Conservation (phyloP, 2,329 filamentous ascomycete genomes). For the Aspergillus proliferans region DNA sequence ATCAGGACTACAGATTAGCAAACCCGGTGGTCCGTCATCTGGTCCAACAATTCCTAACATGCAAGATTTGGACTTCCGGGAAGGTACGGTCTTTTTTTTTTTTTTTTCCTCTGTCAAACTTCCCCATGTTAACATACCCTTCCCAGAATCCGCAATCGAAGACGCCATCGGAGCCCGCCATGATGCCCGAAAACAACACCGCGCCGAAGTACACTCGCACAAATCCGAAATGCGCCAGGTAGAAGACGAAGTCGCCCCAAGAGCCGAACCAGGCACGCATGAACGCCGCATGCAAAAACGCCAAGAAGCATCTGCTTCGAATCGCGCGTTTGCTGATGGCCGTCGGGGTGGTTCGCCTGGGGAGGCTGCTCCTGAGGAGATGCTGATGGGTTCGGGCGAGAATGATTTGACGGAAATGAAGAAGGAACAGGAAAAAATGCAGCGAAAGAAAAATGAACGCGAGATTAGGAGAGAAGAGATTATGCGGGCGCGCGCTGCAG, state of each 20-base stretch:
- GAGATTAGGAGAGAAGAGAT: constrained; percentile 79
- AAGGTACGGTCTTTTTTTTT: neutral
- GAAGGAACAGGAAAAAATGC: constrained; percentile 56
- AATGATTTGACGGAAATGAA: constrained; percentile 58
- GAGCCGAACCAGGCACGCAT: constrained; percentile 73
- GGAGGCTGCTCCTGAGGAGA: constrained; percentile 62
- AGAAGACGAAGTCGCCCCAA: constrained; percentile 70
- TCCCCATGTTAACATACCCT: neutral
- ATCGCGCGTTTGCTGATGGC: constrained; percentile 62
- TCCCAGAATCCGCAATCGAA: constrained; percentile 24
- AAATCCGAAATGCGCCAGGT: constrained; percentile 27
- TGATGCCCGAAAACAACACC: constrained; percentile 27
- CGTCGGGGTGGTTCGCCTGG: constrained; percentile 55
- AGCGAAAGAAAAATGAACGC: constrained; percentile 73
- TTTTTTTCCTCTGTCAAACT: neutral
- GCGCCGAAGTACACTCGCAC: constrained; percentile 49
- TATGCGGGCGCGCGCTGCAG: constrained; percentile 64
- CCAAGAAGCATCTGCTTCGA: constrained; percentile 62
- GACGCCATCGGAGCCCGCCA: constrained; percentile 23
- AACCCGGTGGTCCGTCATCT: constrained; percentile 6
- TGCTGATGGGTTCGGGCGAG: constrained; percentile 65
- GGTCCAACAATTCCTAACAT: constrained; percentile 63
- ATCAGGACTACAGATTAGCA: constrained; percentile 14
- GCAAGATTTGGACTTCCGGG: constrained; percentile 61
- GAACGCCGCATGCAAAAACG: constrained; percentile 86